Evolutionary conservation across 441 rosid species (phyloP).

Genomic region (Erysimum pusillum): DNA sequence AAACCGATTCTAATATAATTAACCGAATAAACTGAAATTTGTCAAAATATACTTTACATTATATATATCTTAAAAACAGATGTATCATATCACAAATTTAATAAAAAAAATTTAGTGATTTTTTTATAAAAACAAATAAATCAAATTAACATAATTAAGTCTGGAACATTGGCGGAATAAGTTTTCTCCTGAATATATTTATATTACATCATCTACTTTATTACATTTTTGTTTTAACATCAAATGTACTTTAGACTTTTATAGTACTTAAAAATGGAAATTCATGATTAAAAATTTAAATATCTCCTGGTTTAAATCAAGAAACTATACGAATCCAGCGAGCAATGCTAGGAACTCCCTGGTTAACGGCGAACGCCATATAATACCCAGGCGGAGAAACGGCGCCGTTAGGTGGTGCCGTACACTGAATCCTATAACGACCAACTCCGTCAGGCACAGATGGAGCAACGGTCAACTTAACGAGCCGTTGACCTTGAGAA

Average conservation of each 20-base stretch:
- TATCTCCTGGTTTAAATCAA: constrained; percentile 24
- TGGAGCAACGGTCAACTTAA: constrained; percentile 62
- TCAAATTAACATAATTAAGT: background rate
- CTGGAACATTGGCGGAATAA: no score
- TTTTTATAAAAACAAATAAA: background rate
- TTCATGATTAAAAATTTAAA: constrained; percentile 5
- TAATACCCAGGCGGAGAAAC: constrained; percentile 76
- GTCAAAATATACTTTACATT: background rate
- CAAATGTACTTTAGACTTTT: background rate
- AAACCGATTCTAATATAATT: background rate
- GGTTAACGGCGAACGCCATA: constrained; percentile 74
- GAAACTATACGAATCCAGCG: constrained; percentile 72
- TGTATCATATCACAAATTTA: no score
- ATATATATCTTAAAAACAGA: no score
- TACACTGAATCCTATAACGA: constrained; percentile 58
- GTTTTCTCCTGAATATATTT: background rate
- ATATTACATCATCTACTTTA: no score
- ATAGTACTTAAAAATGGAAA: constrained; percentile 1
- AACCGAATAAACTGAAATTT: background rate
- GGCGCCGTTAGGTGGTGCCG: constrained; percentile 62
- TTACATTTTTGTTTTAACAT: no score
- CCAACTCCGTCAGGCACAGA: constrained; percentile 53
- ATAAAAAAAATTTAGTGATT: no score
- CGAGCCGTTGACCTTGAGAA: constrained; percentile 75
- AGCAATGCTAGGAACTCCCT: constrained; percentile 76